A percentile compares a stretch with the other conserved stretches of the same genome.
phyloP scores from a whole-genome alignment of 306 rosid genomes.

The Carpinus viminea region DNA sequence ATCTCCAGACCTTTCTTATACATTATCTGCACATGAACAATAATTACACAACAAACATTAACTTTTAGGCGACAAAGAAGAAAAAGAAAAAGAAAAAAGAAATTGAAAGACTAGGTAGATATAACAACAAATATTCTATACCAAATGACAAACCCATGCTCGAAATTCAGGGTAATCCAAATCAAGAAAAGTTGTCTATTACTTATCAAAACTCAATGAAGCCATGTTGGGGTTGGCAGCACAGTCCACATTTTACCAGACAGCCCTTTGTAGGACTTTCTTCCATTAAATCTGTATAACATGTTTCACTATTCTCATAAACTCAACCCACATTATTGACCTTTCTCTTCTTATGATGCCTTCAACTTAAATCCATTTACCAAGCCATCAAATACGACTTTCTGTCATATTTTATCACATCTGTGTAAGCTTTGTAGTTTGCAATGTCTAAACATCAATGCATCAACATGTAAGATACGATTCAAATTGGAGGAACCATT shows the following conservation, averaged over 20 bases:
- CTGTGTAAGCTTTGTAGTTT: background rate
- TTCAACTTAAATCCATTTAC: background rate
- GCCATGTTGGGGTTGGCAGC: background rate
- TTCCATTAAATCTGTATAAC: background rate
- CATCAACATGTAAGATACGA: background rate
- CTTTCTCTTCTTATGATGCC: background rate
- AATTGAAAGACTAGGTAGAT: background rate
- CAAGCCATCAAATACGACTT: background rate
- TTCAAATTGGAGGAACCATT: background rate
- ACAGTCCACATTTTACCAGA: background rate
- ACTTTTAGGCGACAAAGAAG: background rate
- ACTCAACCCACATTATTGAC: background rate
- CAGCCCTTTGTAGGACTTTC: background rate
- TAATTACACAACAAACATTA: slow-evolving; percentile 9
- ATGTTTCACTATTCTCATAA: background rate
- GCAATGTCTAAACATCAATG: background rate
- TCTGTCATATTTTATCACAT: background rate
- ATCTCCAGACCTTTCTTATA: slow-evolving; percentile 77
- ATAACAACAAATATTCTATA: background rate
- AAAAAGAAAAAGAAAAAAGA: background rate
- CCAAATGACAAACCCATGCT: background rate
- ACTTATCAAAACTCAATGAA: background rate
- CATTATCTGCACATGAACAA: slow-evolving; percentile 57
- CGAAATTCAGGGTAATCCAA: background rate
- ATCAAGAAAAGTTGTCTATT: background rate